Evolutionary conservation across 2,329 filamentous ascomycete species (phyloP).

Genomic region (Xylariaceae sp.): DNA sequence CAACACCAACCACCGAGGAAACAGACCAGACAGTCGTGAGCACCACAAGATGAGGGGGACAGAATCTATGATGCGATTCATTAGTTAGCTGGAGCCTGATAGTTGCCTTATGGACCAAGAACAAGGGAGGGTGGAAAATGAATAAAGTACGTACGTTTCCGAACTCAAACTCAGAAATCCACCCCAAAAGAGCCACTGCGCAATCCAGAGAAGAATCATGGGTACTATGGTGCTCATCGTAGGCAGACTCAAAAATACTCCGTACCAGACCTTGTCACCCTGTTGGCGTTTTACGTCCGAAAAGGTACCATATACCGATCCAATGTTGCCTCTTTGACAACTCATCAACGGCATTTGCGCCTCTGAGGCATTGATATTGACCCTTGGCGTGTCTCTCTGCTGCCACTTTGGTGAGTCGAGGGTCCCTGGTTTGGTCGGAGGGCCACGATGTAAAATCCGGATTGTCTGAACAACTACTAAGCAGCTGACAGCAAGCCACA

Average conservation of each 20-base stretch:
- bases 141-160: conserved; percentile 8
- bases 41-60: conserved; percentile 4
- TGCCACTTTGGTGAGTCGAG: too few relatives aligned
- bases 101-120: conserved; percentile 2
- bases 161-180: conserved; percentile 5
- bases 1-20: conserved; percentile 1
- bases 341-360: conserved; percentile 2
- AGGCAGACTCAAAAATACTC: neutral
- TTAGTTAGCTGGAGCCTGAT: neutral
- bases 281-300: neutral
- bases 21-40: conserved; percentile 6
- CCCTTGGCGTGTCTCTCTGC: neutral
- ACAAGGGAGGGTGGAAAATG: conserved; percentile 1
- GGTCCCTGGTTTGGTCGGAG: too few relatives aligned
- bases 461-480: neutral
- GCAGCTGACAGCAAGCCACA: conserved; percentile 2
- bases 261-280: neutral
- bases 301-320: conserved; percentile 5
- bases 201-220: conserved; percentile 10
- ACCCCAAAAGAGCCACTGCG: conserved; percentile 10
- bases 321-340: neutral
- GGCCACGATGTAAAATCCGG: neutral
- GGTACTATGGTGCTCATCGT: neutral
- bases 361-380: neutral
- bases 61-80: too few relatives aligned